These are phyloP conservation scores for Aspergillus phoenicis DNA, from an alignment of 2,329 filamentous ascomycete genomes.

Conservation along the genomic window DNA sequence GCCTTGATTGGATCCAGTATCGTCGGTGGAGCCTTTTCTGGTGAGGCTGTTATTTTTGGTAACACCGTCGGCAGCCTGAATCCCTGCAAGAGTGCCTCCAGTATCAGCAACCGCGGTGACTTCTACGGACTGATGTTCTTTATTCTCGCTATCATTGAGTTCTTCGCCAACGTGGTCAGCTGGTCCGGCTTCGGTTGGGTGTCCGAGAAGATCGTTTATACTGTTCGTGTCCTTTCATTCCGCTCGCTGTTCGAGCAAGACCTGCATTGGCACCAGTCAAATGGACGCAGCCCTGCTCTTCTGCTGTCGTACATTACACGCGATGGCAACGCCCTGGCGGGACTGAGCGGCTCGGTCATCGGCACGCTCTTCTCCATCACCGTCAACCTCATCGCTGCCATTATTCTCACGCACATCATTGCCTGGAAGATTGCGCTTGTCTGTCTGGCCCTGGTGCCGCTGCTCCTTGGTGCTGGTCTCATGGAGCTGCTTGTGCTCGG, in stretches of 20 bases:
- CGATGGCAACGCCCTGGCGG: conserved; percentile 67
- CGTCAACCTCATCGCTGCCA: conserved; percentile 68
- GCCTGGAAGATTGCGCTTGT: conserved; percentile 78
- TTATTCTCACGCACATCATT: conserved; percentile 69
- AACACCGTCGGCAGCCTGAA: conserved; percentile 61
- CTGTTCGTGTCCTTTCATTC: conserved; percentile 65
- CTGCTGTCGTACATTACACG: conserved; percentile 70
- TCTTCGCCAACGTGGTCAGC: conserved; percentile 64
- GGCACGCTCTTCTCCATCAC: conserved; percentile 69
- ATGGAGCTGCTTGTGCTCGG: conserved; percentile 67
- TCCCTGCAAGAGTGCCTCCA: conserved; percentile 53
- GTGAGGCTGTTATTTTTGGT: conserved; percentile 62
- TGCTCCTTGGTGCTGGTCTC: conserved; percentile 69
- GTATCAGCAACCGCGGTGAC: conserved; percentile 53
- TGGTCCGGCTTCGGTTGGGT: conserved; percentile 61
- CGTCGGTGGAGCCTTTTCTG: conserved; percentile 61
- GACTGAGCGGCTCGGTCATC: conserved; percentile 70
- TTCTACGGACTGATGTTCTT: conserved; percentile 64
- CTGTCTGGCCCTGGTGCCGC: conserved; percentile 67
- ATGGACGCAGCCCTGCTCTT: conserved; percentile 61
- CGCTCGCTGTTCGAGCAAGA: conserved; percentile 67
- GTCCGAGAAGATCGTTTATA: conserved; percentile 67
- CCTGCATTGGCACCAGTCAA: conserved; percentile 70
- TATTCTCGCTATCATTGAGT: conserved; percentile 61
- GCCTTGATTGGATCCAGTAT: conserved; percentile 56